Base-by-base conservation (phyloP, 225 moss, liverwort and hornwort genomes). In the Antitrichia curtipendula region DNA sequence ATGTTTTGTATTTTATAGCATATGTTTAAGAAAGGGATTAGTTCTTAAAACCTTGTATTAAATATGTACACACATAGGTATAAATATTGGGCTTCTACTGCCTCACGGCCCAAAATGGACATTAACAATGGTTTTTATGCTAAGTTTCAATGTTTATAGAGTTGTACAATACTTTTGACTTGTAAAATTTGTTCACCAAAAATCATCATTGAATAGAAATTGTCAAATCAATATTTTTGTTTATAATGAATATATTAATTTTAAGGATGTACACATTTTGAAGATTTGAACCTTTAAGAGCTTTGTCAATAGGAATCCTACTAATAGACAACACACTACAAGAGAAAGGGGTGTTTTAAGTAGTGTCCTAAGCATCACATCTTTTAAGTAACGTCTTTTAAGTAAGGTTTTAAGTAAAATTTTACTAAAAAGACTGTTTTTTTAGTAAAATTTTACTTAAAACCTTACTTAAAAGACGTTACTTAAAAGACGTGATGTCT, bases 61-160 rank as follows among this genome's bases (percentile, higher is more conserved):
- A 49, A 32, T 49, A 49, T 49, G 4, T 5, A 74, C 4, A 1
- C 6, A 7, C 0, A 2, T 49, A 20, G 10, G 29, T 45, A 18
- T 45, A 7, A 29, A 28, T 38, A 38, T 22, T 68, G 7, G 23
- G 13, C 4, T 0, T 16, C 2, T 45, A 29, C 29, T 72, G 6
- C 9, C 13, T 72, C 1, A 6, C 0, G 18, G 17, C 45, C 15
- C 1, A 73, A 7, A 18, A 11, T 47, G 0, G 0, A 73, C 47
- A 4, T 29, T 7, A 29, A 1, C 47, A 73, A 47, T 10, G 18
- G 17, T 47, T 73, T 4, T 18, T 31, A 47, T 47, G 1, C 11
- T 73, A 31, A 31, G 7, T 18, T 47, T 17, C 1, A 72, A 28
- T 2, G 6, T 17, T 72, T 28, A 16, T 10, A 17, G 1, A 45